Evolutionary conservation across 441 rosid genomes (phyloP).

Genomic region (Omphalea diandra): DNA sequence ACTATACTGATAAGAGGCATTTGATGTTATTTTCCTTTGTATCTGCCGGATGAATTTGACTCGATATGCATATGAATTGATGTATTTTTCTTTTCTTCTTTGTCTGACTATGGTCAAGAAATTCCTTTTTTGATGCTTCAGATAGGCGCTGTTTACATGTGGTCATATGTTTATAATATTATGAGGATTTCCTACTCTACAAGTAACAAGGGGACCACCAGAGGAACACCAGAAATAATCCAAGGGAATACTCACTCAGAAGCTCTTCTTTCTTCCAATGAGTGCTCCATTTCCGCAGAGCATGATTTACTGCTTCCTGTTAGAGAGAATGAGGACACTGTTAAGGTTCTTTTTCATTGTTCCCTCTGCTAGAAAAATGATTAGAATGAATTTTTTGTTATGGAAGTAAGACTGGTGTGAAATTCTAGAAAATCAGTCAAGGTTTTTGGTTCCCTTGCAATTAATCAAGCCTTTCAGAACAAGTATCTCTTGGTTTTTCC

Average conservation of each 20-base stretch:
- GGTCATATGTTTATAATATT: conserved; percentile 41
- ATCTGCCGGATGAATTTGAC: too few relatives aligned
- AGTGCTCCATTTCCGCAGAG: not conserved
- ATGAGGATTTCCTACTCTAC: conserved; percentile 32
- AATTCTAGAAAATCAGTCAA: too few relatives aligned
- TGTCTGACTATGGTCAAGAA: not conserved
- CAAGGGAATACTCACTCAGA: too few relatives aligned
- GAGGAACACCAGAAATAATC: too few relatives aligned
- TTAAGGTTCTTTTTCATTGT: not conserved
- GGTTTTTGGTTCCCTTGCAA: too few relatives aligned
- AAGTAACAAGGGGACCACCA: too few relatives aligned
- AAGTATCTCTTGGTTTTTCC: too few relatives aligned
- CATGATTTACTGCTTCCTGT: not conserved
- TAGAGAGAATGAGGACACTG: not conserved
- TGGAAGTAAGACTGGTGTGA: not conserved
- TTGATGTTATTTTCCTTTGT: too few relatives aligned
- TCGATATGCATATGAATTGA: too few relatives aligned
- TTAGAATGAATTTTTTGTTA: not conserved
- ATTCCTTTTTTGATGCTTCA: conserved; percentile 7
- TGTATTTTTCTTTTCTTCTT: not conserved
- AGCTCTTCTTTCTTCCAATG: conserved; percentile 8
- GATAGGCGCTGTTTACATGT: conserved; percentile 35
- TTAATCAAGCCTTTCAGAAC: too few relatives aligned
- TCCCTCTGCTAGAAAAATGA: not conserved
- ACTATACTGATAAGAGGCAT: too few relatives aligned